Percentiles rank a stretch among this genome's conserved stretches.
Evolutionary conservation across 768 basidiomycete genomes (phyloP).

Genomic region (Crucibulum laeve): DNA sequence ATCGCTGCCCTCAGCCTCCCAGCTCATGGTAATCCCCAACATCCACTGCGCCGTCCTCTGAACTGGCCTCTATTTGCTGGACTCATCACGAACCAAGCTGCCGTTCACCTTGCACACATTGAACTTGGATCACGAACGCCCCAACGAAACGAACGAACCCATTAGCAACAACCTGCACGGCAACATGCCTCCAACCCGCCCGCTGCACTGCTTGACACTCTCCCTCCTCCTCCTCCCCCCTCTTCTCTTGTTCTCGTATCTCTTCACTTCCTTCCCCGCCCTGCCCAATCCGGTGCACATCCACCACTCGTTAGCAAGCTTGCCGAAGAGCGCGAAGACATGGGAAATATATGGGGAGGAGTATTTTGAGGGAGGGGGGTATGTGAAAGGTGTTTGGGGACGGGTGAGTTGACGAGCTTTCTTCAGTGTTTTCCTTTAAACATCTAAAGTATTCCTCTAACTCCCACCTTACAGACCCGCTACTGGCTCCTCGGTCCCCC

Average conservation of each 20-base stretch:
- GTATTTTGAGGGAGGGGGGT: constrained; percentile 59
- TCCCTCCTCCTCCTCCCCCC: constrained; percentile 59
- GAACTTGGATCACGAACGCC: no score
- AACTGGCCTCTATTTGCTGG: no score
- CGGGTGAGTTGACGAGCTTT: constrained; percentile 33
- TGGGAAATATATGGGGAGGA: constrained; percentile 73
- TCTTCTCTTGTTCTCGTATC: constrained; percentile 53
- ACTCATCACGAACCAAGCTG: no score
- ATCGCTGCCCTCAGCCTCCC: no score
- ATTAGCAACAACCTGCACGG: no score
- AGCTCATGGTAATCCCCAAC: no score
- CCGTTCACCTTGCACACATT: no score
- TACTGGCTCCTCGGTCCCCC: constrained; percentile 79
- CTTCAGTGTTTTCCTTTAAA: neutral
- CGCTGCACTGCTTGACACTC: constrained; percentile 46
- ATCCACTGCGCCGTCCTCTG: no score
- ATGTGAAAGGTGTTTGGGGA: constrained; percentile 64
- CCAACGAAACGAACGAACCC: no score
- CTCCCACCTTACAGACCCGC: constrained; percentile 41
- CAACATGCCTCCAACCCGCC: constrained; percentile 23
- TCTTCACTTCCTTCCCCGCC: constrained; percentile 63
- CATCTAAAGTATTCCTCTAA: constrained; percentile 1
- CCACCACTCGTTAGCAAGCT: constrained; percentile 55
- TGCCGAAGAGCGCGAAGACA: constrained; percentile 50
- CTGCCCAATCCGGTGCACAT: constrained; percentile 47